Evolutionary conservation across 2,329 filamentous ascomycete genomes (phyloP).

Genomic region (Stagonosporopsis tanaceti): DNA sequence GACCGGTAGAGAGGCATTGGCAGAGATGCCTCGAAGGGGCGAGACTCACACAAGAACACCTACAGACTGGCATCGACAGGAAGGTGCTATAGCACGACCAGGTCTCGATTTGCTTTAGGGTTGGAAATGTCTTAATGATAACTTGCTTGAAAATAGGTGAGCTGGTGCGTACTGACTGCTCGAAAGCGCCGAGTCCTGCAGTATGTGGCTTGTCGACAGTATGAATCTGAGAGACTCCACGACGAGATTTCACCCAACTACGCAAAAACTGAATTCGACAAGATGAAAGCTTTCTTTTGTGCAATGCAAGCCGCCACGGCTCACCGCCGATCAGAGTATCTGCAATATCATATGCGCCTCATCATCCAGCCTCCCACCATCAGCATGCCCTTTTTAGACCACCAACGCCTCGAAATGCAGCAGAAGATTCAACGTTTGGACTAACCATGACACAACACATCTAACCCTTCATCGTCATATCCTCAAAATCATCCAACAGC

Average conservation of each 20-base stretch:
- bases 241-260: not conserved
- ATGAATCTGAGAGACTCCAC: not conserved
- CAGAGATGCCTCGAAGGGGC: not conserved
- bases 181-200: not conserved
- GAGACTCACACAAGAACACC: not conserved
- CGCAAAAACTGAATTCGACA: not conserved
- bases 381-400: constrained; percentile 15
- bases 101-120: not conserved
- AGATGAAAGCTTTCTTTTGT: not conserved
- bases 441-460: not conserved
- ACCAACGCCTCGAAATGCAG: constrained; percentile 30
- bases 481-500: constrained; percentile 90
- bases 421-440: not conserved
- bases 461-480: constrained; percentile 73
- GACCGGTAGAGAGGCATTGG: not conserved
- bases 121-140: not conserved
- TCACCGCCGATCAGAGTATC: constrained; percentile 4
- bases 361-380: constrained; percentile 5
- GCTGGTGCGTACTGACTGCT: too few relatives aligned
- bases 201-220: not conserved
- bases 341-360: constrained; percentile 8
- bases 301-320: not conserved
- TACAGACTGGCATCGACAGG: not conserved
- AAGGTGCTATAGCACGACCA: not conserved
- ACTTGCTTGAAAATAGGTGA: too few relatives aligned